Base-by-base conservation (phyloP, 2,329 filamentous ascomycete genomes). In the Monascus ruber region DNA sequence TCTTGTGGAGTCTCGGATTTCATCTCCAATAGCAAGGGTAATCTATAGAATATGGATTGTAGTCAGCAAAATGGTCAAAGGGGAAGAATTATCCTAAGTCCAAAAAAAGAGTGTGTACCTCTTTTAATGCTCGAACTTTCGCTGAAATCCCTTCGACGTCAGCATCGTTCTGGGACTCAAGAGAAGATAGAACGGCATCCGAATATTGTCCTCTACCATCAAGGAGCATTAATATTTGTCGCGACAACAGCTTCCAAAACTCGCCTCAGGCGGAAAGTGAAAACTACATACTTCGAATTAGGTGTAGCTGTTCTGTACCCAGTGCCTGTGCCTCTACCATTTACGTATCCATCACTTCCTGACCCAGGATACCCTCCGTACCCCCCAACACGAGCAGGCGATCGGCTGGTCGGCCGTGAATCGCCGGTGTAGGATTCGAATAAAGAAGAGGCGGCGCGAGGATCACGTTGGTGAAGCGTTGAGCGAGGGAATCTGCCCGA, bases 121-220 rank as follows among this genome's bases (percentile, higher is more conserved):
- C 79, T 66, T 95, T 96, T 52, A 96, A 60, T 69, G 87, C 78
- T 68, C 75, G 79, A 44, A 96, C 89, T 65, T 94, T 95, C 49
- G 83, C 83, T 49, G 85, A 74, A 56, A 95, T 88, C n/a, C 87
- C 86, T 45, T 86, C 83, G 7, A 95, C 81, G 53, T 95, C 82
- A 42, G 78, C 73, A 51, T 95, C 88, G 58, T 96, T 96, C 68
- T 98, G 91, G 55, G 84, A 89, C 69, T 98, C 91, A 44, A 98
- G 74, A 66, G 94, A 87, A 59, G 85, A 86, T 38, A 98, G 74
- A 35, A 94, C 86, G 17, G 88, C 84, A 54, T 93, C 83, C 58
- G 83, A 89, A 62, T 96, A 96, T 61, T 95, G 88, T 9, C 89
- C 89, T 58, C 82, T 85, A 49, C 48, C 40, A 24, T 35, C 5